A percentile compares a stretch with the other conserved stretches of the same genome.
These are phyloP conservation scores for Hippophae tibetana DNA, from an alignment of 306 rosid species.

Conservation along the genomic window DNA sequence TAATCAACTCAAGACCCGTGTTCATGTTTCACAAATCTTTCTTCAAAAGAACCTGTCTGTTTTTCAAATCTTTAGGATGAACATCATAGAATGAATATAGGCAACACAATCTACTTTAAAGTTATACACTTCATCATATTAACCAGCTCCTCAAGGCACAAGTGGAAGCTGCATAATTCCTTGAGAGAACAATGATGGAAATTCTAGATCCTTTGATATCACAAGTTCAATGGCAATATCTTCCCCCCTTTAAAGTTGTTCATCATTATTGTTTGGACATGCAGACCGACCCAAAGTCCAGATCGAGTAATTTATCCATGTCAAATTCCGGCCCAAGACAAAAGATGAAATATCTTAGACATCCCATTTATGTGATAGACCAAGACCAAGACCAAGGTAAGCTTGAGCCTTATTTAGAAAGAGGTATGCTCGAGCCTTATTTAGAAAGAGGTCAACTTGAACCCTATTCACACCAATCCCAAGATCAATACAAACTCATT, in stretches of 20 bases:
- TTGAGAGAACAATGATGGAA: constrained; percentile 1
- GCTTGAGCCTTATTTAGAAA: no score
- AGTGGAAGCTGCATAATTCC: neutral
- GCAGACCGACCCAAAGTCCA: no score
- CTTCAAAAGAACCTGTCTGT: neutral
- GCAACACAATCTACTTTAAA: neutral
- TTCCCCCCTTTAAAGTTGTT: neutral
- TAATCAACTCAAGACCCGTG: neutral
- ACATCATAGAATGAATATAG: constrained; percentile 1
- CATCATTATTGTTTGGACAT: no score
- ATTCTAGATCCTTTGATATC: neutral
- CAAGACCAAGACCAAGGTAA: no score
- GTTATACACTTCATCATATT: neutral
- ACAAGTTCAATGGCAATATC: neutral
- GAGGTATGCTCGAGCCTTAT: no score
- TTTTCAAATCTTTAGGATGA: neutral
- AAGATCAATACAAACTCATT: no score
- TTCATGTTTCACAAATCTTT: neutral
- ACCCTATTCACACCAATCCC: no score
- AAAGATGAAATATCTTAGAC: no score
- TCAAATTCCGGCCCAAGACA: no score
- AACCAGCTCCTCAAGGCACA: constrained; percentile 2
- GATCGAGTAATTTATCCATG: no score
- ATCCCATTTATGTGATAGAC: no score
- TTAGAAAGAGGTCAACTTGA: no score